Base-by-base conservation (phyloP, 495 filamentous ascomycete species). In the Penicillium waksmanii region DNA sequence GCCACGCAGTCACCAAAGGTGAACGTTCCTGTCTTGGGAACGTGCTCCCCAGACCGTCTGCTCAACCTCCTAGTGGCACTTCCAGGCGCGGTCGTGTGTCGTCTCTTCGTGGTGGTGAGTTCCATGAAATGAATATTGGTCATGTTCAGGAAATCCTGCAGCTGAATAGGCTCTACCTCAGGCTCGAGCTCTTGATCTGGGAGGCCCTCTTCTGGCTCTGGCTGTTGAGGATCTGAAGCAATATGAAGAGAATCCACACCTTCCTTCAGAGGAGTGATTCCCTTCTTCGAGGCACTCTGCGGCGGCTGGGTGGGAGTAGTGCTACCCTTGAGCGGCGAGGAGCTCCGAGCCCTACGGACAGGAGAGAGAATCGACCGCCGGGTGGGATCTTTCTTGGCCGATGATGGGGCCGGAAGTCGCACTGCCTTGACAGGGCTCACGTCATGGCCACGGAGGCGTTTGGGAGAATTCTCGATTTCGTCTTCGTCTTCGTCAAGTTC, bases 121-220 rank as follows among this genome's bases (percentile, higher is more conserved):
- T 98, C 96, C 88, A 98, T 96, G 75, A 98, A 98, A 40, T 93
- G 90, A 64, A 98, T 96, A 57, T 88, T 91, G 5, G 95, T 97
- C 84, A 97, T 85, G 64, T 97, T 90, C 47, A 98, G 76, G 74
- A 98, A 98, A 38, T 96, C 89, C 65, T 96, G 90, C 3, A 98
- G 79, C 51, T 93, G 88, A 25, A 98, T 93, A 13, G 86, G 84
- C 56, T 91, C 87, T 47, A 80, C 80, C 42, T 82, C 81, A 10
- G 70, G 69, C 10, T 53, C 66, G 10, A 56, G 12, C 9, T 70
- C 67, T 42, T 73, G 66, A 15, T 15, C 49, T 4, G 49, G 23
- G 7, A 58, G 53, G 49, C 65, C 65, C 31, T 73, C 65, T 17
- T 61, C 58, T 18, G 53, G 55, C 33, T 58, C 58, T 12, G 57